phyloP scores from a whole-genome alignment of 441 rosid genomes.

The Adansonia rubrostipa region DNA sequence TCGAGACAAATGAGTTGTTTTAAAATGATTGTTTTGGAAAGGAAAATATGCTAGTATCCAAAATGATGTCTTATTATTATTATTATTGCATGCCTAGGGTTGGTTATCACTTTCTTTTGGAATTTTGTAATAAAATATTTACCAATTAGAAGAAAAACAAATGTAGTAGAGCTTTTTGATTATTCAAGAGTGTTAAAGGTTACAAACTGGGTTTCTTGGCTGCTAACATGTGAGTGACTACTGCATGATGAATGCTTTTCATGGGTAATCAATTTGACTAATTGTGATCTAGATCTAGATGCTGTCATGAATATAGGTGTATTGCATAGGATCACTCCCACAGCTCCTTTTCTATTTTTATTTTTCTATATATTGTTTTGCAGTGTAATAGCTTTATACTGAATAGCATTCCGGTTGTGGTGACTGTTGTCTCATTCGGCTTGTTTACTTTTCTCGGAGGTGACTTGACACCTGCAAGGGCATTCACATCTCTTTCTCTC shows the following conservation, averaged over 20 bases:
- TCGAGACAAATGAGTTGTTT: not conserved
- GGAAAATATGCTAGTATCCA: not conserved
- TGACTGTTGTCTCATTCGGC: conserved; percentile 93
- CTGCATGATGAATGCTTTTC: conserved; percentile 8
- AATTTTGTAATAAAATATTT: conserved; percentile 6
- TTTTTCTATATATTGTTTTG: conserved; percentile 43
- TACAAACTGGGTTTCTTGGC: not conserved
- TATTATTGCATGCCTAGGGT: not conserved
- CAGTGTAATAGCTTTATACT: conserved; percentile 85
- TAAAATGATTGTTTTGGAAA: not conserved
- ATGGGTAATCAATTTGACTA: conserved; percentile 14
- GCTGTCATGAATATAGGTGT: conserved; percentile 12
- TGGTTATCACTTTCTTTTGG: not conserved
- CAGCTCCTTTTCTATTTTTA: conserved; percentile 19
- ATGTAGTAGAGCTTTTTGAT: not conserved
- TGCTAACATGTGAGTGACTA: not conserved
- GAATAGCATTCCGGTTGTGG: conserved; percentile 92
- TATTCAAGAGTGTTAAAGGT: conserved; percentile 6
- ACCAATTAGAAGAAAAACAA: not conserved
- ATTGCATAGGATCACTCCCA: not conserved
- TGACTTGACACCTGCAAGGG: conserved; percentile 97
- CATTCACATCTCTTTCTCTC: conserved; percentile 95
- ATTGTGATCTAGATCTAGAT: not conserved
- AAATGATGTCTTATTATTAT: not conserved
- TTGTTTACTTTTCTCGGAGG: conserved; percentile 98